Conservation (phyloP, 805 yeast species). For the Yamadazyma endophytica region DNA sequence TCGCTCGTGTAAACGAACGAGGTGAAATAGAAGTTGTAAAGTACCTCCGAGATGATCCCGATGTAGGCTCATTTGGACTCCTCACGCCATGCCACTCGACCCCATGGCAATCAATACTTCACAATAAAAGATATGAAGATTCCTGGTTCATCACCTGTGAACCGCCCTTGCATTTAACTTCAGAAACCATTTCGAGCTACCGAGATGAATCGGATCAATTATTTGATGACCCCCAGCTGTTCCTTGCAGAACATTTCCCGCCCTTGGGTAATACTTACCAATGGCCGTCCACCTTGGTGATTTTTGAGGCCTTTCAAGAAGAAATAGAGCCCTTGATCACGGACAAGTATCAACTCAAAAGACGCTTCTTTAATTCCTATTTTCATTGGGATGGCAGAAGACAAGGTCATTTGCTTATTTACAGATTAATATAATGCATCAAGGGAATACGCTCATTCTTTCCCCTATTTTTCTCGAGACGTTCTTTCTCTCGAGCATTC, state of each 20-base stretch:
- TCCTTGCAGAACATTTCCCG: constrained; percentile 54
- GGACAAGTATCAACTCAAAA: constrained; percentile 42
- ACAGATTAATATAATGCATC: too few species aligned
- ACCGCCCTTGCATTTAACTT: constrained; percentile 63
- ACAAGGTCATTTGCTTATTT: constrained; percentile 70
- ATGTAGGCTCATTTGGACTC: constrained; percentile 62
- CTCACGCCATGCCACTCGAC: constrained; percentile 97
- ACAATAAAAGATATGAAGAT: constrained; percentile 41
- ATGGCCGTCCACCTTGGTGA: constrained; percentile 74
- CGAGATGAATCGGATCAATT: constrained; percentile 85
- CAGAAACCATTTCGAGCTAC: constrained; percentile 39
- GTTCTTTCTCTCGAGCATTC: neutral
- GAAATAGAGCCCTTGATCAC: constrained; percentile 37
- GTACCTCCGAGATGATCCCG: constrained; percentile 38
- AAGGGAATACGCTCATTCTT: too few species aligned
- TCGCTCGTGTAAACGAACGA: constrained; percentile 72
- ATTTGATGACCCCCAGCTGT: constrained; percentile 61
- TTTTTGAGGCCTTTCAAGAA: constrained; percentile 62
- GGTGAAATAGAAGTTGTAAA: constrained; percentile 75
- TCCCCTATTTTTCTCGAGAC: too few species aligned
- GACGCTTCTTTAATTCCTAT: constrained; percentile 68
- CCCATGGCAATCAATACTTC: constrained; percentile 87
- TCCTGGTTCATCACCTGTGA: constrained; percentile 87
- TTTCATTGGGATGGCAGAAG: constrained; percentile 87
- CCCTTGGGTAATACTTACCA: constrained; percentile 2